A percentile compares a stretch with the other conserved stretches of the same genome.
These are phyloP conservation scores for Termitomyces sp. DNA, from an alignment of 768 basidiomycete species.

Conservation along the genomic window DNA sequence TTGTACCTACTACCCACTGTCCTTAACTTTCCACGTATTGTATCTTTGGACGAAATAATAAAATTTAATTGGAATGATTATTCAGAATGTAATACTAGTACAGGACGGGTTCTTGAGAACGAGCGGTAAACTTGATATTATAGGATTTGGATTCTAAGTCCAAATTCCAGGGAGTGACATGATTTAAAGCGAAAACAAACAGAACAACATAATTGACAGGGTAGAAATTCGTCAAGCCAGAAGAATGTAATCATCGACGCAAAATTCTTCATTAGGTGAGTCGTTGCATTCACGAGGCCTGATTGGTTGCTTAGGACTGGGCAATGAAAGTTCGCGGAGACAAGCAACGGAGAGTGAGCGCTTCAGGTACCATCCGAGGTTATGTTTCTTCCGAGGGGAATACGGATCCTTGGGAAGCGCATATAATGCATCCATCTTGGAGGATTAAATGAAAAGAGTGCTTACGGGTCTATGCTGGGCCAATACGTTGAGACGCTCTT, in stretches of 20 bases:
- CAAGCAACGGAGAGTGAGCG: conserved; percentile 36
- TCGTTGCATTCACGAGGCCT: conserved; percentile 4
- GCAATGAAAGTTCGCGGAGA: conserved; percentile 31
- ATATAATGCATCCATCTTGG: not conserved
- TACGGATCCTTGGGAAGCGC: conserved; percentile 33
- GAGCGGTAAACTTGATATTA: not conserved
- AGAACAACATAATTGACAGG: not conserved
- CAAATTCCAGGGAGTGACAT: not conserved
- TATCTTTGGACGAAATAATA: conserved; percentile 7
- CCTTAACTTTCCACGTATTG: conserved; percentile 11
- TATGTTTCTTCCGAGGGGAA: conserved; percentile 33
- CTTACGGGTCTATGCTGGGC: conserved; percentile 31
- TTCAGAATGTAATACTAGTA: too few relatives aligned
- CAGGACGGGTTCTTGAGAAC: not conserved
- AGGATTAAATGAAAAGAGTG: not conserved
- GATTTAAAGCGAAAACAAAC: not conserved
- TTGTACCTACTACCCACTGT: conserved; percentile 18
- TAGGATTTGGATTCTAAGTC: not conserved
- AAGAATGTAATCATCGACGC: conserved; percentile 2
- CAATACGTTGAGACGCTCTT: conserved; percentile 28
- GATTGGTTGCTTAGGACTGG: conserved; percentile 2
- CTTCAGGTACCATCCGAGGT: conserved; percentile 39
- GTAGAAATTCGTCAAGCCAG: not conserved
- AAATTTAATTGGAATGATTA: not conserved
- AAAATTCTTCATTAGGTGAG: not conserved